Percentiles rank a stretch among this genome's conserved stretches.
These are phyloP conservation scores for Colletotrichum musicola DNA, from an alignment of 2,329 filamentous ascomycete genomes.

Conservation along the genomic window DNA sequence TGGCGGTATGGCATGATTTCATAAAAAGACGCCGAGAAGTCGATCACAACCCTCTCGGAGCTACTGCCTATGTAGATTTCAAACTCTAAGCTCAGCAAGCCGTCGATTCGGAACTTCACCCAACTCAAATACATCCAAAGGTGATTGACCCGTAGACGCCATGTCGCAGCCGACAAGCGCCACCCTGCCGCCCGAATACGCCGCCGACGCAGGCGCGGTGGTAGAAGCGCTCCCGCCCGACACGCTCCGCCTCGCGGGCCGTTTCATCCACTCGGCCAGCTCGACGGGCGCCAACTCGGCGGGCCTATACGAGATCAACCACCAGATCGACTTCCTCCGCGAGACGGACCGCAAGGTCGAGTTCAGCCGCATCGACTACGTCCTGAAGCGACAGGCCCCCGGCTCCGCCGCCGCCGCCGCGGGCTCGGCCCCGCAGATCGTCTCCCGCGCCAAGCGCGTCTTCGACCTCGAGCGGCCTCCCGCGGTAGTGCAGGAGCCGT, in stretches of 20 bases:
- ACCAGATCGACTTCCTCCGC: slow-evolving; percentile 48
- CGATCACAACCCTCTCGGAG: too few relatives aligned
- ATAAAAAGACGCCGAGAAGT: too few relatives aligned
- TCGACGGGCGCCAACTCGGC: slow-evolving; percentile 45
- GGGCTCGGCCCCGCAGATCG: slow-evolving; percentile 42
- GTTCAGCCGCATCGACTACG: slow-evolving; percentile 49
- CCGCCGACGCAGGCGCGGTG: slow-evolving; percentile 12
- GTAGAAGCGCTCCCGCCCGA: slow-evolving; percentile 44
- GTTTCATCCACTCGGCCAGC: slow-evolving; percentile 47
- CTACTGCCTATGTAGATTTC: too few relatives aligned
- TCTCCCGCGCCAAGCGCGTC: slow-evolving; percentile 48
- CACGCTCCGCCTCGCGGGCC: slow-evolving; percentile 49
- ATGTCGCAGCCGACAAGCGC: slow-evolving; percentile 14
- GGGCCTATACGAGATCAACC: slow-evolving; percentile 53
- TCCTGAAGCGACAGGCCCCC: slow-evolving; percentile 39
- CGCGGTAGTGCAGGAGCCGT: slow-evolving; percentile 44
- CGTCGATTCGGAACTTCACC: too few relatives aligned
- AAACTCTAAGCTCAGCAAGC: too few relatives aligned
- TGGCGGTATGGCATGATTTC: too few relatives aligned
- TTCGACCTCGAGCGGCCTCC: slow-evolving; percentile 52
- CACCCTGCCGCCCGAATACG: slow-evolving; percentile 26
- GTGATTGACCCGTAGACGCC: neutral
- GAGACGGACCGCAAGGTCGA: slow-evolving; percentile 48
- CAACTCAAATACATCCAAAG: neutral
- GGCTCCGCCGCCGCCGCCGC: neutral